phyloP scores from a whole-genome alignment of 345 rosid species.

The Gossypium longicalyx region DNA sequence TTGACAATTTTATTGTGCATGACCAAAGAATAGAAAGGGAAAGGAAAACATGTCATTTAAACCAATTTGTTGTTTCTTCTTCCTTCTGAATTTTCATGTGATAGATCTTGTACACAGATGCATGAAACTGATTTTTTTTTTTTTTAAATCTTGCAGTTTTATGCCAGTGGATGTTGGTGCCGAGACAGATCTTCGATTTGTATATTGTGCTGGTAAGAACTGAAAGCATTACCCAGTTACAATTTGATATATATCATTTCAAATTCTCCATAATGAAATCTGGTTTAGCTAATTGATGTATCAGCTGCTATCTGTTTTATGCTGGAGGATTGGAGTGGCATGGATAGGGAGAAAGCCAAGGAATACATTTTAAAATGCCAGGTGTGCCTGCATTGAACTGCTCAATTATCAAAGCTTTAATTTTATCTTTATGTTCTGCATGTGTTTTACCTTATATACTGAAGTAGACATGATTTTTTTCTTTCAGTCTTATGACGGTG shows the following conservation, averaged over 20 bases:
- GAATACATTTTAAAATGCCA: slow-evolving; percentile 74
- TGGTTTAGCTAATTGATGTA: slow-evolving; percentile 31
- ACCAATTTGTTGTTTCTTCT: background rate
- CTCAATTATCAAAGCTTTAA: background rate
- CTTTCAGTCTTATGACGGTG: slow-evolving; percentile 93
- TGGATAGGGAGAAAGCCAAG: slow-evolving; percentile 75
- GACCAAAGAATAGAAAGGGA: background rate
- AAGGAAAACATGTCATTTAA: background rate
- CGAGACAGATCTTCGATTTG: slow-evolving; percentile 81
- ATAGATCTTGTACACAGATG: background rate
- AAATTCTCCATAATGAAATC: slow-evolving; percentile 18
- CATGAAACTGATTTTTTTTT: slow-evolving; percentile 5
- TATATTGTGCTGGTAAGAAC: slow-evolving; percentile 88
- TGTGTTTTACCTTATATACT: slow-evolving; percentile 10
- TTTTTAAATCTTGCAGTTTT: slow-evolving; percentile 48
- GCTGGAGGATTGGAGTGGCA: slow-evolving; percentile 83
- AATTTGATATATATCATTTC: slow-evolving; percentile 1
- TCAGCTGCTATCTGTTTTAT: slow-evolving; percentile 83
- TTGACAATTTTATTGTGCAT: background rate
- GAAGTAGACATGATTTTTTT: slow-evolving; percentile 16
- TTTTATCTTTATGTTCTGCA: slow-evolving; percentile 15
- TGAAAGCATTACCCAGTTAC: slow-evolving; percentile 11
- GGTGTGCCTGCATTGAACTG: slow-evolving; percentile 33
- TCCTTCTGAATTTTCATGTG: background rate
- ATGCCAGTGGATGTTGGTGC: slow-evolving; percentile 82